A percentile compares a stretch with the other conserved stretches of the same genome.
phyloP scores from a whole-genome alignment of 768 basidiomycete species.

The Trametes cinnabarina region DNA sequence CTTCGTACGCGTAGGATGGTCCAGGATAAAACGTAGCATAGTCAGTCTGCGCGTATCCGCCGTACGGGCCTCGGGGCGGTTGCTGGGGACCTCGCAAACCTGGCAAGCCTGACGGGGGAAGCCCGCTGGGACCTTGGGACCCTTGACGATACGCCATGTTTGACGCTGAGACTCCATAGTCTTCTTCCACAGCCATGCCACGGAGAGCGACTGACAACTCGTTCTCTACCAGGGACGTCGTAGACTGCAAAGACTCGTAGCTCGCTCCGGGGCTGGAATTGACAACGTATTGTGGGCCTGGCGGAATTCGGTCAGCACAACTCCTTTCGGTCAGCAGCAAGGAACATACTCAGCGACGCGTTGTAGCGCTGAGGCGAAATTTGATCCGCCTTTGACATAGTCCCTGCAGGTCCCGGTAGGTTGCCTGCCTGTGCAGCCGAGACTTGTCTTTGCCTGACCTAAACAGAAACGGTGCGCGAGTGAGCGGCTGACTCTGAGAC shows the following conservation, averaged over 20 bases:
- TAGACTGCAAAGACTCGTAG: constrained; percentile 38
- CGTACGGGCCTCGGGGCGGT: constrained; percentile 47
- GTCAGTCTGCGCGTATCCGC: constrained; percentile 52
- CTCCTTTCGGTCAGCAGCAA: not conserved
- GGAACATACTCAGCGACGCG: constrained; percentile 41
- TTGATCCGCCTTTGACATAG: constrained; percentile 44
- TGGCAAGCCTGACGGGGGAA: constrained; percentile 31
- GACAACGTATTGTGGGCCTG: constrained; percentile 25
- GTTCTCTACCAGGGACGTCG: constrained; percentile 44
- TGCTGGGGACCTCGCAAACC: constrained; percentile 44
- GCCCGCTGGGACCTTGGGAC: constrained; percentile 30
- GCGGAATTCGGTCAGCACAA: not conserved
- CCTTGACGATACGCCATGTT: constrained; percentile 36
- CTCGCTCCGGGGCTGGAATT: constrained; percentile 21
- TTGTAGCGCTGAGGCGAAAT: constrained; percentile 58
- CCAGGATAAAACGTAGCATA: constrained; percentile 60
- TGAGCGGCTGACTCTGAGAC: not conserved
- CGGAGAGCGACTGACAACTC: constrained; percentile 58
- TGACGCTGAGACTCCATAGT: constrained; percentile 37
- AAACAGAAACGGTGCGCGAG: not conserved
- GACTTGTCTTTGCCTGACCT: constrained; percentile 19
- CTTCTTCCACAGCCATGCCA: constrained; percentile 61
- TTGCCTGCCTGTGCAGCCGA: constrained; percentile 14
- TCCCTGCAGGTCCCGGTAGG: constrained; percentile 18
- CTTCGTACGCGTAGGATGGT: constrained; percentile 45